Evolutionary conservation across 352 stramenopile genomes (phyloP), one percentile per base, ranked within the genome.

Genomic region (Pythium utonaiense): DNA sequence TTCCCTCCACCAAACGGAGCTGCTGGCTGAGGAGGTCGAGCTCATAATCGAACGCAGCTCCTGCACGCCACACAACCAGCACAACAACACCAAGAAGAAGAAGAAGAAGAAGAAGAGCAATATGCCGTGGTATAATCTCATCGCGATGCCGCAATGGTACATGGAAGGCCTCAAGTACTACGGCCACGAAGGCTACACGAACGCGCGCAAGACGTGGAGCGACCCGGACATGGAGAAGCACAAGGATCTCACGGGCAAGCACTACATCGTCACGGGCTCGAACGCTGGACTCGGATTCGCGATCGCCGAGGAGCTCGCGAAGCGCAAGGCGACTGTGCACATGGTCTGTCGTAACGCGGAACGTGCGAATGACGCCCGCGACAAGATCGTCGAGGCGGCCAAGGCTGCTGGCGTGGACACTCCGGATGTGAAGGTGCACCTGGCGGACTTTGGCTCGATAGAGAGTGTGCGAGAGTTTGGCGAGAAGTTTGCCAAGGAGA

Each of bases 181-280:
- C 44, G 70, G 73, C 40, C 56, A 70, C 50, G 53, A 58, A 36
- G 70, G 73, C 22, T 81, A 73, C 56, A 40, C 30, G 33, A 64
- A 61, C 9, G 70, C 73, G 36, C 62, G 58, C 19, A 64, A 69
- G 62, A 55, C 41, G 33, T 78, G 70, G 70, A 51, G 45, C 14
- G 70, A 78, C 52, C 68, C 73, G 6, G 64, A 77, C 53, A 73
- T 80, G 69, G 47, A 45, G 40, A 38, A 62, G 45, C 62, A 75
- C 30, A 57, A 58, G 9, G 72, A 83, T 40, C 66, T 83, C 42
- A 67, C 64, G 24, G 48, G 62, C 24, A 76, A 75, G 53, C 72
- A 81, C 67, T 79, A 69, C 57, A 63, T 81, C 6, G 73, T 84
- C 48, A 84, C 75, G 5, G 75, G 75, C 16, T 75, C 75, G 34